Evolutionary conservation across 2,329 filamentous ascomycete species (phyloP).

Genomic region (Alternaria postmessia): DNA sequence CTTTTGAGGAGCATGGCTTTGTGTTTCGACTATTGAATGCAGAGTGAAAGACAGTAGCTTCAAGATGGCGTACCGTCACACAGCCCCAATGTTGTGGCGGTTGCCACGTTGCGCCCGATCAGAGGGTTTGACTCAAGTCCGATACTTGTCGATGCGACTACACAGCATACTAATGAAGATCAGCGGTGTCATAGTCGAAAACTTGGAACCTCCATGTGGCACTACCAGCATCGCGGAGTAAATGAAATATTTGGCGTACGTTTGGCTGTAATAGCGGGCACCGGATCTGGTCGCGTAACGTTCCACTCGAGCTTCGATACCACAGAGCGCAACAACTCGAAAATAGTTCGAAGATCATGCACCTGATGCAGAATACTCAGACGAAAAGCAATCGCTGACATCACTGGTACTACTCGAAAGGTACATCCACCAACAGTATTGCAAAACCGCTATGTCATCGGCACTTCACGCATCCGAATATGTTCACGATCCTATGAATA

Average conservation of each 20-base stretch:
- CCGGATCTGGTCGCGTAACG: constrained; percentile 7
- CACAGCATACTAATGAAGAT: background rate
- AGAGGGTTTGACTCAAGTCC: background rate
- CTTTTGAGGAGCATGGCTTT: background rate
- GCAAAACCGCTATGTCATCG: background rate
- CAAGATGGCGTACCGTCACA: constrained; percentile 12
- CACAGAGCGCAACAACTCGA: constrained; percentile 9
- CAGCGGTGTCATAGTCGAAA: background rate
- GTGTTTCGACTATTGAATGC: background rate
- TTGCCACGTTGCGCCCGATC: constrained; percentile 27
- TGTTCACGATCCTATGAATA: background rate
- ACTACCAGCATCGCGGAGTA: background rate
- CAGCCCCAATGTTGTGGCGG: constrained; percentile 16
- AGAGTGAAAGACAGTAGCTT: background rate
- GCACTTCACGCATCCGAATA: background rate
- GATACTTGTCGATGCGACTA: background rate
- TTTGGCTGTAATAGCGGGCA: background rate
- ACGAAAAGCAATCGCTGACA: constrained; percentile 1
- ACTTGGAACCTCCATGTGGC: background rate
- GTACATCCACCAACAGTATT: background rate
- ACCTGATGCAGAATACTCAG: background rate
- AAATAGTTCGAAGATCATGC: constrained; percentile 19
- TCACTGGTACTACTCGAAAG: constrained; percentile 2
- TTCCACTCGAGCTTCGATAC: constrained; percentile 6
- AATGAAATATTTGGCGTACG: background rate